These are phyloP conservation scores for Drechslerella coelobrocha DNA, from an alignment of 2,329 filamentous ascomycete species.

Conservation along the genomic window DNA sequence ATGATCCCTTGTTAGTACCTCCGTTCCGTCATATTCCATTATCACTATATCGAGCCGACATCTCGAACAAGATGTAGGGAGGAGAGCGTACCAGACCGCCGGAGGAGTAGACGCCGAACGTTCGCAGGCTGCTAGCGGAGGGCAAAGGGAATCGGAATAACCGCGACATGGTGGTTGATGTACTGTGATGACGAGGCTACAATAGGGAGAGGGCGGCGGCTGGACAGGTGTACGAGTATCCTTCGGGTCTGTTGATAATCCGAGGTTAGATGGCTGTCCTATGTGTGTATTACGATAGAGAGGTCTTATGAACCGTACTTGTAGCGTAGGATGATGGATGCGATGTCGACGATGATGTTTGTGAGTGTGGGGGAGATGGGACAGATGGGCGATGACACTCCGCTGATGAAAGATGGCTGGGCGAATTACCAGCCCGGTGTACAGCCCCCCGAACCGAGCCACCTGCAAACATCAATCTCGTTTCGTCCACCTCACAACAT, in stretches of 20 bases:
- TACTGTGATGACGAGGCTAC: slow-evolving; percentile 25
- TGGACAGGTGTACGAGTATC: neutral
- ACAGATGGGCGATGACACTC: neutral
- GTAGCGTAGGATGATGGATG: no score
- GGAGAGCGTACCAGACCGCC: slow-evolving; percentile 67
- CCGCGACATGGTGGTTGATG: slow-evolving; percentile 59
- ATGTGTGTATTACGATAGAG: no score
- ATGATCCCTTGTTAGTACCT: neutral
- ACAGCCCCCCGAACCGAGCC: no score
- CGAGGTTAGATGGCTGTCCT: no score
- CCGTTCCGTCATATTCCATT: neutral
- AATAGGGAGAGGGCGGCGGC: neutral
- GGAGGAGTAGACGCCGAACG: slow-evolving; percentile 70
- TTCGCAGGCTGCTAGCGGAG: slow-evolving; percentile 69
- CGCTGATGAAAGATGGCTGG: slow-evolving; percentile 32
- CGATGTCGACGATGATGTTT: slow-evolving; percentile 9
- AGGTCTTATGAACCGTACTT: no score
- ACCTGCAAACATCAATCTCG: neutral
- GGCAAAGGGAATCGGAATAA: slow-evolving; percentile 74
- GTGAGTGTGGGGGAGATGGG: slow-evolving; percentile 6
- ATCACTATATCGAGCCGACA: no score
- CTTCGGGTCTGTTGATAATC: neutral
- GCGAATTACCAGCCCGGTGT: neutral
- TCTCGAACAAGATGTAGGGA: slow-evolving; percentile 5
- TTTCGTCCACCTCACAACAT: neutral